These are phyloP conservation scores for Xylariaceae sp. DNA, from an alignment of 2,329 filamentous ascomycete species.

Conservation along the genomic window DNA sequence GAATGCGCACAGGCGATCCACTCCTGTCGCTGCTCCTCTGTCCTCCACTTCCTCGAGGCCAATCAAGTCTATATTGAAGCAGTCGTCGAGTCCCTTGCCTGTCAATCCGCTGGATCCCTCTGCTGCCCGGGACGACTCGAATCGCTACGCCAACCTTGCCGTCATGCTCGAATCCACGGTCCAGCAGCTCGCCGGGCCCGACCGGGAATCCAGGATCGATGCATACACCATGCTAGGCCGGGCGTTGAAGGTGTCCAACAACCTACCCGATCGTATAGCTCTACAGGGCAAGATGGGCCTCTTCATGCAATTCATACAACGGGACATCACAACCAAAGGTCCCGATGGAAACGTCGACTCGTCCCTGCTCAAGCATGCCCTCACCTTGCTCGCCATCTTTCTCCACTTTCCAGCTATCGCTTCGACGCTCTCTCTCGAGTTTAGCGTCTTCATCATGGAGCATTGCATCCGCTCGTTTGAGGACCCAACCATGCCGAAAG, in stretches of 20 bases:
- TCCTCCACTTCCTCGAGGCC: conserved; percentile 35
- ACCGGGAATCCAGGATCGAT: conserved; percentile 68
- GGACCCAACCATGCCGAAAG: conserved; percentile 63
- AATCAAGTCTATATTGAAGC: conserved; percentile 71
- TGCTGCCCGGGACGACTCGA: conserved; percentile 32
- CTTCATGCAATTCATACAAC: conserved; percentile 73
- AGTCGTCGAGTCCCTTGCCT: conserved; percentile 36
- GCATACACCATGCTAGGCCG: conserved; percentile 76
- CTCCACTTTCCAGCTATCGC: conserved; percentile 67
- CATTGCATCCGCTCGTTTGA: conserved; percentile 69
- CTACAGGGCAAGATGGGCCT: conserved; percentile 69
- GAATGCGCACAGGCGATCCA: conserved; percentile 28
- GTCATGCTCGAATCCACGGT: conserved; percentile 81
- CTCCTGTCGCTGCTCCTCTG: conserved; percentile 33
- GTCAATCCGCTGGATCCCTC: conserved; percentile 36
- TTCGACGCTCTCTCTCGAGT: conserved; percentile 66
- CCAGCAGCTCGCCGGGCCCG: conserved; percentile 69
- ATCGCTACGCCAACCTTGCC: conserved; percentile 49
- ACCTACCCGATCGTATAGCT: conserved; percentile 66
- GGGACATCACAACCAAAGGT: conserved; percentile 64
- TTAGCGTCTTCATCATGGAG: conserved; percentile 72
- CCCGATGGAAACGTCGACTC: conserved; percentile 51
- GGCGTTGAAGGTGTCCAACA: conserved; percentile 73
- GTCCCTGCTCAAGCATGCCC: conserved; percentile 66
- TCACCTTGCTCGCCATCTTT: conserved; percentile 71